Base-by-base conservation (phyloP, 2,329 filamentous ascomycete species). In the Phialocephala subalpina region DNA sequence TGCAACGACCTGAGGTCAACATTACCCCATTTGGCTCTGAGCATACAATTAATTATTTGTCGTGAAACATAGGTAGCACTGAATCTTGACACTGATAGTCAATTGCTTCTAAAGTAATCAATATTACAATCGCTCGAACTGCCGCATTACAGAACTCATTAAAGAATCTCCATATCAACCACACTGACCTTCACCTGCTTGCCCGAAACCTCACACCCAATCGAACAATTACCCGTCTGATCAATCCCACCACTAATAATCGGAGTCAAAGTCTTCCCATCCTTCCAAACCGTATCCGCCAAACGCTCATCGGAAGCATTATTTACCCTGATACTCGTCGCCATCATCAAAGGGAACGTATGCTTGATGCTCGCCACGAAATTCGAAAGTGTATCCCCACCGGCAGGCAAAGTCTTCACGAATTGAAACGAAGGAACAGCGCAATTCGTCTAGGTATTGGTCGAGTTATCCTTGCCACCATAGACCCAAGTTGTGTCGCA, bases 341-440 rank as follows among this genome's bases (percentile, higher is more conserved):
- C 60, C 60, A 63, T 63, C 53, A 63, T 63, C 11, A 63, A 18
- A 29, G 60, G 60, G n/a, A 63, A 63, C 8, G 52, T 57, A 29
- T 63, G 60, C 20, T 36, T 49, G 22, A 63, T 27, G 22, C 60
- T 58, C 25, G 58, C 25, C 11, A 36, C 53, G 52, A 63, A 63
- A 33, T 63, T 27, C 1, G 52, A 57, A 7, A 63, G 7, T 20
- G 20, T 16, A 33, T 62, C 33, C 11, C 60, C 60, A 22, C 38
- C 60, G 22, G 27, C 33, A 20, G 60, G 38, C 14, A 63, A 22
- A 18, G 52, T 52, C 38, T 49, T 63, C 60, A 40, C 42, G 38
- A 57, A 63, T 29, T 63, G 52, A n/a, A 57, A 63, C 11, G 52
- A 36, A 6, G 53, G 52, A 20, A 38, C 52, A 20, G 35, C 36